A percentile compares a stretch with the other conserved stretches of the same genome.
Conservation (phyloP, 306 rosid genomes). For the Lablab purpureus region DNA sequence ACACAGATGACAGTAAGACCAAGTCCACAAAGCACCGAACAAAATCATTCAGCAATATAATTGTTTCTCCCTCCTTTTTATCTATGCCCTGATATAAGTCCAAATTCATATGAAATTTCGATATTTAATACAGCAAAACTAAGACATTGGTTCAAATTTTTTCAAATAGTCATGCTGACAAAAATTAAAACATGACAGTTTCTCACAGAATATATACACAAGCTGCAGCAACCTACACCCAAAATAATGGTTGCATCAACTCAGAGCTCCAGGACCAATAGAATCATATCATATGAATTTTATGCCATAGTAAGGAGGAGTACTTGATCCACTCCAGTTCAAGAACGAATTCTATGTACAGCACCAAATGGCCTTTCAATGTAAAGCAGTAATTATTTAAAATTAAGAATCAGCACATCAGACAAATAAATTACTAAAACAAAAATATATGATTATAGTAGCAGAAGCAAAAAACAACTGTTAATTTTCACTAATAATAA, state of each 20-base stretch:
- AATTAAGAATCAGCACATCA: conserved; percentile 18
- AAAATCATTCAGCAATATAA: conserved; percentile 6
- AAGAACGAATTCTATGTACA: background rate
- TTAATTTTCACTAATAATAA: background rate
- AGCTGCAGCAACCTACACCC: background rate
- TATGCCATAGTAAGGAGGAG: background rate
- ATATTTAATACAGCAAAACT: background rate
- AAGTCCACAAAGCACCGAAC: conserved; percentile 34
- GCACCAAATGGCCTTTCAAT: conserved; percentile 14
- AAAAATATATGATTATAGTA: background rate
- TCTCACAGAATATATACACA: background rate
- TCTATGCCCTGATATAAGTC: background rate
- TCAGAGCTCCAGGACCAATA: conserved; percentile 13
- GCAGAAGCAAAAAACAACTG: conserved; percentile 30
- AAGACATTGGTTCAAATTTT: background rate
- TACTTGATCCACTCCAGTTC: background rate
- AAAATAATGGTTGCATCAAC: conserved; percentile 29
- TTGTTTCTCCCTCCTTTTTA: background rate
- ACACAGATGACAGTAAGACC: conserved; percentile 10
- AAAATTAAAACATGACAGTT: background rate
- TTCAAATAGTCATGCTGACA: background rate
- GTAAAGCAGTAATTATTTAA: conserved; percentile 12
- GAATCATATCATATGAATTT: conserved; percentile 17
- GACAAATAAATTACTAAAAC: conserved; percentile 14
- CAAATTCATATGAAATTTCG: background rate